Conservation (phyloP, 2,329 filamentous ascomycete species). For the Westerdykella sp. region DNA sequence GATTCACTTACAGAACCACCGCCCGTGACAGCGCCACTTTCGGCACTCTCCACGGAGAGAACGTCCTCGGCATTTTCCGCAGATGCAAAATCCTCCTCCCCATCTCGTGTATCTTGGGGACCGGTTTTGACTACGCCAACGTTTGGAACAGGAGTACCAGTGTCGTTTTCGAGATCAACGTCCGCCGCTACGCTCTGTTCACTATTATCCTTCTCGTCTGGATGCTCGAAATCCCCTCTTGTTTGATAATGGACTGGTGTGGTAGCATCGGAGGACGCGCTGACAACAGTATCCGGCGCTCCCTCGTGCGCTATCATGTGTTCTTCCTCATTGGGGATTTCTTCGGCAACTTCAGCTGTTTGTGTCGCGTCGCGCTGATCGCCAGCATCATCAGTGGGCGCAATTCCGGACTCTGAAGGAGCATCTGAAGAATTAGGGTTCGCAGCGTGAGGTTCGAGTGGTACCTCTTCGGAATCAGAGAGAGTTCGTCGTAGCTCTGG, state of each 20-base stretch:
- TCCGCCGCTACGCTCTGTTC: neutral
- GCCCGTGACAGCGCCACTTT: neutral
- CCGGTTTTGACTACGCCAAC: neutral
- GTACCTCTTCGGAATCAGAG: neutral
- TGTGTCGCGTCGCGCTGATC: too few species aligned
- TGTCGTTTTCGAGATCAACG: constrained; percentile 1
- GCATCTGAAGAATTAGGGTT: neutral
- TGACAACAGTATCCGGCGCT: neutral
- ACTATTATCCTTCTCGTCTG: too few species aligned
- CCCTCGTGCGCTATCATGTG: neutral
- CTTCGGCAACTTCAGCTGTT: neutral
- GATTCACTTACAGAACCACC: neutral
- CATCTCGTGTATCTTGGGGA: neutral
- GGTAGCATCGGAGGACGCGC: neutral
- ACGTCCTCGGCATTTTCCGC: neutral
- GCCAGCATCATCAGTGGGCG: neutral
- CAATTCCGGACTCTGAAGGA: neutral
- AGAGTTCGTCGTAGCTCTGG: too few species aligned
- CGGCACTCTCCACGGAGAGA: neutral
- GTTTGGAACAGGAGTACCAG: neutral
- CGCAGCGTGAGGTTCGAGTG: neutral
- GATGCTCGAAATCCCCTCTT: neutral
- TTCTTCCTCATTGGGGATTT: neutral
- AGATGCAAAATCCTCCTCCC: neutral
- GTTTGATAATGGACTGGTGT: neutral